Conservation (phyloP, 768 basidiomycete genomes). For the Tulasnella sp. region DNA sequence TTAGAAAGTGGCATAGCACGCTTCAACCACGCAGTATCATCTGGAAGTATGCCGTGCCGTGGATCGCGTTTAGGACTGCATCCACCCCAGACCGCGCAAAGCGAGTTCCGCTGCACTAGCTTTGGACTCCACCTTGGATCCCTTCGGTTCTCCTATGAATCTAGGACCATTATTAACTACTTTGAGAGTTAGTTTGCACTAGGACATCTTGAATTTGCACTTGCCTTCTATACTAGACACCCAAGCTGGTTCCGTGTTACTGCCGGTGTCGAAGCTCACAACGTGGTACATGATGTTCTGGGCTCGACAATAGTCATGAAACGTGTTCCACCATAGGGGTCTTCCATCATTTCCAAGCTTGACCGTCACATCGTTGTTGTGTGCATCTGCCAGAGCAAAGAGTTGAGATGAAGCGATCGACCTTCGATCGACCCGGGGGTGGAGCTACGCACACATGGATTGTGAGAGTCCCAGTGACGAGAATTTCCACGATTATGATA, state of each 20-base stretch:
- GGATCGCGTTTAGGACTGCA: not conserved
- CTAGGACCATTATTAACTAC: not conserved
- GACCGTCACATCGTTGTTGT: not conserved
- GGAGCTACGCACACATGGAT: not conserved
- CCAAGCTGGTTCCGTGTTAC: not conserved
- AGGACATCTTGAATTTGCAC: not conserved
- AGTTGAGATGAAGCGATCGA: not conserved
- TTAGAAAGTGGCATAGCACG: too few species aligned
- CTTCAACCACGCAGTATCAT: too few species aligned
- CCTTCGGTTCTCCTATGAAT: not conserved
- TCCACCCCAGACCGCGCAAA: not conserved
- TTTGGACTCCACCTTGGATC: slow-evolving; percentile 2
- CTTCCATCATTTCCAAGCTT: not conserved
- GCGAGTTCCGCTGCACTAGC: not conserved
- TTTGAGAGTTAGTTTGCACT: not conserved
- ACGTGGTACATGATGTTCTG: not conserved
- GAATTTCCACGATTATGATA: not conserved
- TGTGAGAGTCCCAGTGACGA: not conserved
- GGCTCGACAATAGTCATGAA: not conserved
- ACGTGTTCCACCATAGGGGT: not conserved
- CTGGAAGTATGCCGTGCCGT: not conserved
- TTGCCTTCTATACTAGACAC: not conserved
- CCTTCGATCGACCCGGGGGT: not conserved
- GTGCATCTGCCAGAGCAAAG: not conserved
- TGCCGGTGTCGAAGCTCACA: not conserved